Evolutionary conservation across 257 asterid genomes (phyloP), one percentile per base, ranked within the genome.

Genomic region (Capsicum baccatum): DNA sequence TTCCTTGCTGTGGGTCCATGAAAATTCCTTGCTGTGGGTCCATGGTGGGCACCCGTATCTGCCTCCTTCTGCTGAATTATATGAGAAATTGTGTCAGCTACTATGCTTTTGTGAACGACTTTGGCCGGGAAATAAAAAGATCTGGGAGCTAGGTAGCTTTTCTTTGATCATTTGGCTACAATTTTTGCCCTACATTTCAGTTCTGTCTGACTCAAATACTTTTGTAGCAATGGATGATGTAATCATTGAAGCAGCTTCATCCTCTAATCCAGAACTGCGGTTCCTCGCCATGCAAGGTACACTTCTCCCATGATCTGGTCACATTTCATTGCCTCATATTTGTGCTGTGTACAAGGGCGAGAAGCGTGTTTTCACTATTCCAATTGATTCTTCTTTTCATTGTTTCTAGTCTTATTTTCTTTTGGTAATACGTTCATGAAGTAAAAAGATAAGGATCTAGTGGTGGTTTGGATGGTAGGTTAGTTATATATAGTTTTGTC

Each of bases 21-120:
- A 89, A 84, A 95, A 91, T 83, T 90, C 97, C 60, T 89, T 96
- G 89, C 92, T 96, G 64, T 96, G 99, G 99, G 84, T 85, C 62
- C 91, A 92, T 90, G 98, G 98, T 47, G 99, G 99, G 74, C 99
- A 94, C 87, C 99, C 98, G 7, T 80, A 82, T 87, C 81, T 87
- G 89, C 98, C 98, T 54, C 86, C 97, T 57, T 90, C 97, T 73
- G 91, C 93, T 71, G 97, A 90, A 71, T 83, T 94, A 79, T 90
- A 92, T 88, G 80, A 86, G 54, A 92, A 92, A 83, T 95, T 90
- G 83, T 44, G 81, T 88, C 94, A 92, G 85, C 89, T 96, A 83
- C 84, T 85, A 35, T 58, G 81, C 80, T 89, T 92, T 37, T 93
- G 97, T 85, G 91, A 92, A 63, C 82, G 60, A 87, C 83, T 92